phyloP scores from a whole-genome alignment of 73 alveolate species.

The Halteria grandinella region DNA sequence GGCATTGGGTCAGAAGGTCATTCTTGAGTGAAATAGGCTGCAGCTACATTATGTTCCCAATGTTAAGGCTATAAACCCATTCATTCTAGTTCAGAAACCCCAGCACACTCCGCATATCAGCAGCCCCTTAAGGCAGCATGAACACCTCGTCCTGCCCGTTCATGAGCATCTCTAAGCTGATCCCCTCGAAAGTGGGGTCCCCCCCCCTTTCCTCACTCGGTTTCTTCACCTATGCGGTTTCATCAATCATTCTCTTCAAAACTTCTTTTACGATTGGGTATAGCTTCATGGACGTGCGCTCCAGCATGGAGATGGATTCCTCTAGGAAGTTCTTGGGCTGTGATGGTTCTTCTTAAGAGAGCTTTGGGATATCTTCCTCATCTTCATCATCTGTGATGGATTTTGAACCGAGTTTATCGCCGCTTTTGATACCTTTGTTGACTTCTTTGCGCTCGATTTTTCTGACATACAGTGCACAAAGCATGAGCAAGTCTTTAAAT shows the following conservation, averaged over 20 bases:
- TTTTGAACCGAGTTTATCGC: not conserved
- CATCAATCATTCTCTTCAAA: conserved; percentile 36
- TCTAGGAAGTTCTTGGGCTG: conserved; percentile 35
- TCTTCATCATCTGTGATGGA: not conserved
- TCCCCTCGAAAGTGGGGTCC: conserved; percentile 11
- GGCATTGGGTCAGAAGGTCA: conserved; percentile 73
- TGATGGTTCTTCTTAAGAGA: conserved; percentile 13
- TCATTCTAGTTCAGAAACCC: conserved; percentile 74
- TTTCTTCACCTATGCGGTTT: conserved; percentile 15
- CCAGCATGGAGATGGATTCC: conserved; percentile 43
- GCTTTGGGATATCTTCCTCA: conserved; percentile 5
- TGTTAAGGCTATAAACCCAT: conserved; percentile 81
- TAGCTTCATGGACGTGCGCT: conserved; percentile 10
- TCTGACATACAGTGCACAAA: conserved; percentile 37
- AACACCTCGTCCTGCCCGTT: conserved; percentile 28
- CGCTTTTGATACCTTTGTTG: not conserved
- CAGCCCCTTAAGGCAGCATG: conserved; percentile 34
- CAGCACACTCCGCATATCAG: conserved; percentile 64
- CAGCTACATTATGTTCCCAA: conserved; percentile 88
- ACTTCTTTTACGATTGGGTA: conserved; percentile 21
- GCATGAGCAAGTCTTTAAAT: conserved; percentile 38
- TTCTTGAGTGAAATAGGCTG: conserved; percentile 73
- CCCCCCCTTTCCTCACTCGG: not conserved
- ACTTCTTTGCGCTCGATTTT: conserved; percentile 43
- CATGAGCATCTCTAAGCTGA: no score